A percentile compares a stretch with the other conserved stretches of the same genome.
phyloP scores from a whole-genome alignment of 2,329 filamentous ascomycete species.

The Pezicula radicicola region DNA sequence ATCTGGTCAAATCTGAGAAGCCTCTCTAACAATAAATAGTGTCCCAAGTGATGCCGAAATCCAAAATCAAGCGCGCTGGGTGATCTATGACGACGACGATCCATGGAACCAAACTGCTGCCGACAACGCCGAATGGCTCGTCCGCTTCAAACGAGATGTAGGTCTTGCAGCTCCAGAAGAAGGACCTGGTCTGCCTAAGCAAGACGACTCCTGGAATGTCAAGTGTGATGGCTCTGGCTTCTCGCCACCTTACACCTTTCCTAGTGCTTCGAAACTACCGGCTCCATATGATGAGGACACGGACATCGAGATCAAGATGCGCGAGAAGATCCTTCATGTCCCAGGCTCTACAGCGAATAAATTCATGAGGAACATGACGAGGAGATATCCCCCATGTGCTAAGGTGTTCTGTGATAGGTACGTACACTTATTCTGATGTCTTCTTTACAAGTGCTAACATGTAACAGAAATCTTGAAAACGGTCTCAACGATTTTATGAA shows the following conservation, averaged over 20 bases:
- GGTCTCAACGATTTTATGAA: slow-evolving; percentile 48
- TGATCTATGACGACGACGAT: slow-evolving; percentile 62
- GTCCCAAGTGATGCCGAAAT: slow-evolving; percentile 59
- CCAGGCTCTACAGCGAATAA: slow-evolving; percentile 44
- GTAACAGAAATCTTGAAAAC: slow-evolving; percentile 45
- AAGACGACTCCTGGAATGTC: slow-evolving; percentile 41
- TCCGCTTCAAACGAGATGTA: slow-evolving; percentile 57
- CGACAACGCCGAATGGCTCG: slow-evolving; percentile 62
- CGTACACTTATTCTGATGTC: too few species aligned
- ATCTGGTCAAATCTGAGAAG: neutral
- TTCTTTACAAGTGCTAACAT: too few species aligned
- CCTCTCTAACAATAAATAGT: slow-evolving; percentile 9
- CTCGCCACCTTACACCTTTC: slow-evolving; percentile 50
- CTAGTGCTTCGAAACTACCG: slow-evolving; percentile 31
- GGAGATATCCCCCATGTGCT: slow-evolving; percentile 43
- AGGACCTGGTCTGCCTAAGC: slow-evolving; percentile 45
- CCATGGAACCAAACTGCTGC: slow-evolving; percentile 63
- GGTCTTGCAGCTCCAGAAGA: slow-evolving; percentile 46
- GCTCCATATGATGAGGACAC: slow-evolving; percentile 31
- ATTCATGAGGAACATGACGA: slow-evolving; percentile 42
- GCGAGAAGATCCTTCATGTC: slow-evolving; percentile 37
- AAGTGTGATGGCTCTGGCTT: slow-evolving; percentile 52
- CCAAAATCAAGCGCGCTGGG: slow-evolving; percentile 61
- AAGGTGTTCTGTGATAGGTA: slow-evolving; percentile 52
- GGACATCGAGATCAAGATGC: slow-evolving; percentile 24